Base-by-base conservation (phyloP, 2,329 filamentous ascomycete species). In the Pochonia chlamydosporia region DNA sequence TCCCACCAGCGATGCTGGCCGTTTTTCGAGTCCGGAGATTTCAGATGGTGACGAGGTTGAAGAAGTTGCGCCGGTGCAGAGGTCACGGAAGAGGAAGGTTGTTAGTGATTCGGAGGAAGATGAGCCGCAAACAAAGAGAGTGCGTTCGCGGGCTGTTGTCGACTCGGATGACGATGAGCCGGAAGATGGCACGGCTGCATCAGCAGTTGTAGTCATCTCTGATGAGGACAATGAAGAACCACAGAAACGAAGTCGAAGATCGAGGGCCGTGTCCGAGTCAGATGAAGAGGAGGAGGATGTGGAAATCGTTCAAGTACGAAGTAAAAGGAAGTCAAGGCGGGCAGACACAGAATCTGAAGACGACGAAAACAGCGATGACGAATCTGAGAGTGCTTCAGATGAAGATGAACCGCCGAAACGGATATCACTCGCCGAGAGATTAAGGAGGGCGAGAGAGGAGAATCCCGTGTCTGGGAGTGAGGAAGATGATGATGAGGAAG, bases 101-200 rank as follows among this genome's bases (percentile, higher is more conserved):
- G 54, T 67, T 1, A 48, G 54, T 0, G 65, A 65, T n/a, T 65
- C 63, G 14, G 55, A 59, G 0, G 54, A 57, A 0, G 54, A 40
- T 1, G 54, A 53, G 16, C 55, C 52, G 2, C 44, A 30, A 5
- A 42, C 47, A 1, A 65, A 63, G 30, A 59, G 58, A 13, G 53
- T 52, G 2, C 61, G 64, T 9, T 50, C 43, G 0, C 41, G 56
- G 1, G 46, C 54, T 1, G 46, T 58, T 0, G 57, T 56, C 0
- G 64, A 64, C 9, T 52, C 54, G 8, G 18, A 23, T 13, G 18
- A 21, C 6, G 35, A 39, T 20, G 35, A 39, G 1, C 18, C 21
- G 4, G 31, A 7, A 35, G 31, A 35, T 7, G 31, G 20, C 9
- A 5, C 7, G 31, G 10, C 30, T 14, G 30, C 9, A 18, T 10